phyloP scores from a whole-genome alignment of 2,329 filamentous ascomycete species.

The Chaetomiaceae sp. region DNA sequence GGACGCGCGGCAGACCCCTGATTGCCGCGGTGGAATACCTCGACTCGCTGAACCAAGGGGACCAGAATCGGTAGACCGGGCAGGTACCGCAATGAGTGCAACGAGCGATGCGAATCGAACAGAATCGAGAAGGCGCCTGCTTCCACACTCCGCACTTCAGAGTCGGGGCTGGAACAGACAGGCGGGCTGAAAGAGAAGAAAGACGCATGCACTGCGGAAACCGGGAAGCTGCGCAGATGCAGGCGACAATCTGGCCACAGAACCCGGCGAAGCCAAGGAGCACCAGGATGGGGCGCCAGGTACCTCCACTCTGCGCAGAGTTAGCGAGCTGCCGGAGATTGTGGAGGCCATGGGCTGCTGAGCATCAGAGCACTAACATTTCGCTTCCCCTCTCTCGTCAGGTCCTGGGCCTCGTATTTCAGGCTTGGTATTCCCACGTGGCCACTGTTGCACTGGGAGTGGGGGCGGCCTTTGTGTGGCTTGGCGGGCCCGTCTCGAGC shows the following conservation, averaged over 20 bases:
- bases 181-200: not conserved
- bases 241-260: conserved; percentile 22
- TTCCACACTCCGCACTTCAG: not conserved
- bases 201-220: not conserved
- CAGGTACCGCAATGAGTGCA: too few species aligned
- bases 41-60: too few species aligned
- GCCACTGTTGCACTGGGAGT: too few species aligned
- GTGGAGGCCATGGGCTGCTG: conserved; percentile 5
- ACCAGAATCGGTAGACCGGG: too few species aligned
- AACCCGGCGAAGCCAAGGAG: conserved; percentile 12
- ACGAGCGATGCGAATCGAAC: too few species aligned
- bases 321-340: conserved; percentile 15
- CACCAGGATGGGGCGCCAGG: conserved; percentile 10
- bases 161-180: too few species aligned
- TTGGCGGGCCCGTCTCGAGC: too few species aligned
- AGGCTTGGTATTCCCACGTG: too few species aligned
- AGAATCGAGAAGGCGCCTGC: too few species aligned
- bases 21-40: too few species aligned
- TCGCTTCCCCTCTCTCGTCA: not conserved
- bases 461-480: too few species aligned
- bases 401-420: conserved; percentile 5
- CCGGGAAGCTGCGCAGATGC: not conserved
- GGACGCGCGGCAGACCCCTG: too few species aligned
- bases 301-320: conserved; percentile 18
- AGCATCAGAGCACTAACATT: conserved; percentile 12